Evolutionary conservation across 78 protist species (phyloP), one percentile per base, ranked within the genome.

Genomic region (Dictyostelium citrinum): DNA sequence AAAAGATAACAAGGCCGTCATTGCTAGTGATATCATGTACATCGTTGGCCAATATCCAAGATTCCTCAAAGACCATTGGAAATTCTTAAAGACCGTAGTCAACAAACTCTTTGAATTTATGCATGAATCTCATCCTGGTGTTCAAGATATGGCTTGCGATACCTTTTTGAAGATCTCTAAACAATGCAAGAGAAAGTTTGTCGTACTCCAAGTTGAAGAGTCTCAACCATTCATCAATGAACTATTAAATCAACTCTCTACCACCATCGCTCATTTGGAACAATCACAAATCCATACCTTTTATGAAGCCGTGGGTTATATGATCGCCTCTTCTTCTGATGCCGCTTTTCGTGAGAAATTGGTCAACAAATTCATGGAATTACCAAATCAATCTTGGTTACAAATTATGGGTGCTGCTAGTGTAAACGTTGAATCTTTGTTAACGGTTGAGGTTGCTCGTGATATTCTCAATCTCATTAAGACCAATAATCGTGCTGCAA

Each of bases 21-120:
- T 99, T 33, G 99, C 99, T 0, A 67, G 97, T 81, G 98, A 99
- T 91, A 99, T 99, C 95, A 99, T 99, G 99, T 99, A 99, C 95
- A 98, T 99, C 7, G 99, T 99, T 11, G 99, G 99, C 12, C 99
- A 99, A 91, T 99, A 99, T 84, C 99, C 99, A 31, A 84, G 99
- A 29, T 99, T 99, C 96, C 95, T 99, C 71, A 90, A 95, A 10
- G 97, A 97, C 29, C 99, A 98, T 94, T 98, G 99, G 99, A 97
- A 98, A 90, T 99, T 99, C 96, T 94, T 99, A 72, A 98, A 98
- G 96, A 98, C 99, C 10, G 99, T 99, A 5, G 98, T 98, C 70
- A 96, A 96, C 90, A 99, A 99, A 88, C 96, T 99, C 11, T 98
- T 99, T 76, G 99, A 99, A 90, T 99, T 99, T 82, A 99, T 99